Conservation (phyloP, 2,329 filamentous ascomycete genomes). For the Tolypocladium amazonense region DNA sequence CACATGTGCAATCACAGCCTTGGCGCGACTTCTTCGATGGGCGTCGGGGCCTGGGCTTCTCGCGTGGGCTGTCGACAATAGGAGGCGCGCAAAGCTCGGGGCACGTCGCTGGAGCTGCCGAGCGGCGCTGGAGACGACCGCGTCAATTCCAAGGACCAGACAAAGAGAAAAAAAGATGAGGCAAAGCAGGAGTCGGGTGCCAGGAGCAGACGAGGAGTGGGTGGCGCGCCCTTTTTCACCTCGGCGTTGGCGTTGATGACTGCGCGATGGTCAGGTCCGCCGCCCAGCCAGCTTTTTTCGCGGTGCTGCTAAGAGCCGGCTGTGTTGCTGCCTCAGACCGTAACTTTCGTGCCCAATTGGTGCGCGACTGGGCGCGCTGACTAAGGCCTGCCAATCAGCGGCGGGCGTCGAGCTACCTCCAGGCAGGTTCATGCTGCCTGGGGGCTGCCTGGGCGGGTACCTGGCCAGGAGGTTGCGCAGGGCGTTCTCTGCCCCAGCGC, state of each 20-base stretch:
- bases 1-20: not conserved
- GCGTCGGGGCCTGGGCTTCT: not conserved
- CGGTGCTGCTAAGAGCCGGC: constrained; percentile 2
- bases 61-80: not conserved
- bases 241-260: constrained; percentile 6
- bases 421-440: constrained; percentile 20
- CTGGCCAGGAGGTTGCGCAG: constrained; percentile 10
- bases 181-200: constrained; percentile 5
- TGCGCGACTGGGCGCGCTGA: constrained; percentile 8
- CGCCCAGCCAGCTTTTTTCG: constrained; percentile 21
- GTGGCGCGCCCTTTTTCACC: constrained; percentile 18
- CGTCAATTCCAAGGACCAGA: not conserved
- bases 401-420: constrained; percentile 7
- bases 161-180: constrained; percentile 8
- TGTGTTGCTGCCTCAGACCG: constrained; percentile 25
- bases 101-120: not conserved
- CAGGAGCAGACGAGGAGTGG: constrained; percentile 8
- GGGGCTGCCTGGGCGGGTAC: constrained; percentile 13
- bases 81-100: not conserved
- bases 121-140: not conserved
- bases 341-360: constrained; percentile 19
- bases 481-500: not conserved
- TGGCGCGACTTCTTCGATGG: not conserved
- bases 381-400: constrained; percentile 19
- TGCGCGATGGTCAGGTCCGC: not conserved